These are phyloP conservation scores for Tricholomella constricta DNA, from an alignment of 768 basidiomycete genomes.

Conservation along the genomic window DNA sequence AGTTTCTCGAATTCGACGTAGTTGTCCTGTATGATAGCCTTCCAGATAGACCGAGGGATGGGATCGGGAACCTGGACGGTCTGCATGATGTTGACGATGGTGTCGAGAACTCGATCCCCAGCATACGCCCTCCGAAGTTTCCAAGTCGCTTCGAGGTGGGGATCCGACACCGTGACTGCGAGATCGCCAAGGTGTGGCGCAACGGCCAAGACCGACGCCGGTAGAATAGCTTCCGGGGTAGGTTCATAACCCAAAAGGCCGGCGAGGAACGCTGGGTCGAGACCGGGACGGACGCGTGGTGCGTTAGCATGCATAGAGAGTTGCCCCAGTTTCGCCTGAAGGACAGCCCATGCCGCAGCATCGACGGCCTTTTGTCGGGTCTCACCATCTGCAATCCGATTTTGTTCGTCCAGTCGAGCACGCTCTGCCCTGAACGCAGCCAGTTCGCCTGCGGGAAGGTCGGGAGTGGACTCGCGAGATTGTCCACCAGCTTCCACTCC, in stretches of 20 bases:
- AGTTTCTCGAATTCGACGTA: conserved; percentile 22
- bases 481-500: too few relatives aligned
- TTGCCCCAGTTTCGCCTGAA: background rate
- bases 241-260: too few relatives aligned
- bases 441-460: background rate
- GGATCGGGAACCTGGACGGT: background rate
- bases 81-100: background rate
- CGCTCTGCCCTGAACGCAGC: background rate
- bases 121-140: background rate
- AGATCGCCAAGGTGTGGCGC: background rate
- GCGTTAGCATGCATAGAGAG: too few relatives aligned
- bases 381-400: too few relatives aligned
- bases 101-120: background rate
- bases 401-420: too few relatives aligned
- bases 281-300: too few relatives aligned
- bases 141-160: background rate
- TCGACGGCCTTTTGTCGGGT: background rate
- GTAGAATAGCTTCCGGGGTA: background rate
- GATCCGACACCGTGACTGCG: too few relatives aligned
- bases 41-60: conserved; percentile 1
- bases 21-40: conserved; percentile 12
- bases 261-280: too few relatives aligned
- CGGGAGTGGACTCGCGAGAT: too few relatives aligned
- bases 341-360: background rate
- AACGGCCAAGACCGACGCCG: background rate